Evolutionary conservation across 106 monocot genomes (phyloP), one percentile per base, ranked within the genome.

Genomic region (Phalaenopsis equestris): DNA sequence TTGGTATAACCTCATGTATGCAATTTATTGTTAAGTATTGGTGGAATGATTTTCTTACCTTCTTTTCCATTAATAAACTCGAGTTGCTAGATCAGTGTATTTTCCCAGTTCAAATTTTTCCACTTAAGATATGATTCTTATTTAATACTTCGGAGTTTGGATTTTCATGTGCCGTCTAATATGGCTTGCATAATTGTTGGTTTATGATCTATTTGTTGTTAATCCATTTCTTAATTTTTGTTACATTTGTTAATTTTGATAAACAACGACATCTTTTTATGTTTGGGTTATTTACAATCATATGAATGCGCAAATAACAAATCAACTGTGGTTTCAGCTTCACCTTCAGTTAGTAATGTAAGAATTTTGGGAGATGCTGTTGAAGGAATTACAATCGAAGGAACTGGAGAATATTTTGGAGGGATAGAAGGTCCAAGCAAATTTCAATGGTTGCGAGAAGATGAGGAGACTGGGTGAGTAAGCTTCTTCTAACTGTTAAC

Each of bases 401-500:
- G 94, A 23, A 19, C 82, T 55, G 99, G 99, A 80, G 82, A 92
- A 58, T 99, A 99, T 75, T 99, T 99, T 84, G 99, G 99, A 10
- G 99, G 99, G 52, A 99, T 80, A 79, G 99, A 99, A 86, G 99
- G 99, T 49, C 89, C 91, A 84, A 94, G 94, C 88, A 99, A 87
- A 70, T 93, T 91, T 86, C 82, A 90, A 48, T 99, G 99, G 99
- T 79, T 87, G 42, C 87, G 99, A 55, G 91, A 91, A 79, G 87
- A 82, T 39, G 86, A 84, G 36, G 91, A 91, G 86, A 88, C 86
- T 52, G 87, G 96, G 96, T 97, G 84, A 75, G 86, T 41, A 36
- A 30, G 0, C 12, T 47, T 18, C 11, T 24, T 47, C 23, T 49
- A 5, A 30, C 38, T 6, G 17, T 18, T 42, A 6, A 38, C 7